Evolutionary conservation across 169 alveolate species (phyloP), one percentile per base, ranked within the genome.

Genomic region (Eimeria sp.): DNA sequence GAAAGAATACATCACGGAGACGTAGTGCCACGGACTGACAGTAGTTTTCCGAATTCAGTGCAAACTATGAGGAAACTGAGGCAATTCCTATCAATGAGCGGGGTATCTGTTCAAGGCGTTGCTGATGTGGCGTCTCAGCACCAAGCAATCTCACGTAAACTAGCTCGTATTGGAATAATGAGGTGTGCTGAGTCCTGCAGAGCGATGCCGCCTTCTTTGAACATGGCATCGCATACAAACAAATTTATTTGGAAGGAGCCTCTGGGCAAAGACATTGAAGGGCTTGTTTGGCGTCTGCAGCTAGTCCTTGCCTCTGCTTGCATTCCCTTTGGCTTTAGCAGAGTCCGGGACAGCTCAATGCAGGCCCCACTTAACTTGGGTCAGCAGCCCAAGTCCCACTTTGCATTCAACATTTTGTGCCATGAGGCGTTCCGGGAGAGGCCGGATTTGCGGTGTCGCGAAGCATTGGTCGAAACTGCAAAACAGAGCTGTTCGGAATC

Each of bases 261-360:
- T 49, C 43, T 18, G 85, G 85, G 85, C 30, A 33, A 54, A 25
- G 94, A 37, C 71, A 52, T 87, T 33, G 94, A 87, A 33, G 52
- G 94, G 16, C 94, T 87, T n/a, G 94, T 87, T 30, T 87, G 94
- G 94, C 94, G 94, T 4, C 94, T 87, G 78, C 94, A 87, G 83
- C 83, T 87, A 13, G 83, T 64, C 43, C 83, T 87, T 20, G 94
- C 83, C 66, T 40, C 71, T 23, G 94, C 94, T 3, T 87, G 72
- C 62, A 87, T 87, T 71, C 94, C 94, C 18, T 87, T 87, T 64
- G 94, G 94, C 8, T 87, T 87, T n/a, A 64, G 83, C 83, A 30
- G 64, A 52, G 56, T 62, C 37, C 60, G 64, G 11, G 94, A 87
- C 27, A 43, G 94, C 52, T 46, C 52, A 6, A 62, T 64, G 83